Evolutionary conservation across 2,329 filamentous ascomycete species (phyloP).

Genomic region (Neofusicoccum laricinum): DNA sequence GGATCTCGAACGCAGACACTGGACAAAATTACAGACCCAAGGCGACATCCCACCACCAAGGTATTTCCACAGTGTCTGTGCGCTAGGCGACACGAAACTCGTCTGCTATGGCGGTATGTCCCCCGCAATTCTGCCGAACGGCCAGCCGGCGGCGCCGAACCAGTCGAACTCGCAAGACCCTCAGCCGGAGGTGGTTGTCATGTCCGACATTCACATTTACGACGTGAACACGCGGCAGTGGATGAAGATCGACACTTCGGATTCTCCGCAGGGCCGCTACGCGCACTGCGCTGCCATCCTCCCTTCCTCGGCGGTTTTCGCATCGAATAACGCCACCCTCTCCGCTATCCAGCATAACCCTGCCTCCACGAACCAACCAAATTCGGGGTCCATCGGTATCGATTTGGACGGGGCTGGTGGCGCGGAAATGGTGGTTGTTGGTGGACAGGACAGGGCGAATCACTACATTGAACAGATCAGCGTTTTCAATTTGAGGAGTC

Average conservation of each 20-base stretch:
- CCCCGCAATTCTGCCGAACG: conserved; percentile 56
- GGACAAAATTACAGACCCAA: conserved; percentile 80
- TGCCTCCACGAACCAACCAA: conserved; percentile 68
- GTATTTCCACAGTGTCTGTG: conserved; percentile 96
- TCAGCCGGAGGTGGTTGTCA: conserved; percentile 86
- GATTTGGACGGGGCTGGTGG: conserved; percentile 87
- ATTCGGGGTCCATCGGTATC: conserved; percentile 84
- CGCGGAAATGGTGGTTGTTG: conserved; percentile 95
- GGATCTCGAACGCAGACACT: conserved; percentile 85
- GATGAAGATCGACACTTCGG: conserved; percentile 77
- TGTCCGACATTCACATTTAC: conserved; percentile 97
- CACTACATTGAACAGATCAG: conserved; percentile 99
- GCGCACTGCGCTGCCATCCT: conserved; percentile 93
- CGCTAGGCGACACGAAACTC: conserved; percentile 89
- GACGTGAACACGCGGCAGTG: conserved; percentile 79
- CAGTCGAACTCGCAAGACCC: conserved; percentile 52
- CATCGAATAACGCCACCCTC: conserved; percentile 76
- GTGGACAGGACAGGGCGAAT: conserved; percentile 94
- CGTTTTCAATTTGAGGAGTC: conserved; percentile 90
- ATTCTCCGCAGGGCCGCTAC: conserved; percentile 89
- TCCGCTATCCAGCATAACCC: conserved; percentile 90
- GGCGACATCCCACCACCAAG: conserved; percentile 87
- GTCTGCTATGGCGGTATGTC: conserved; percentile 99
- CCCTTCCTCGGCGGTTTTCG: conserved; percentile 82
- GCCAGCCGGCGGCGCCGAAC: conserved; percentile 37